Evolutionary conservation across 2,329 filamentous ascomycete genomes (phyloP), one percentile per base, ranked within the genome.

Genomic region (Pestalotiopsis sp.): DNA sequence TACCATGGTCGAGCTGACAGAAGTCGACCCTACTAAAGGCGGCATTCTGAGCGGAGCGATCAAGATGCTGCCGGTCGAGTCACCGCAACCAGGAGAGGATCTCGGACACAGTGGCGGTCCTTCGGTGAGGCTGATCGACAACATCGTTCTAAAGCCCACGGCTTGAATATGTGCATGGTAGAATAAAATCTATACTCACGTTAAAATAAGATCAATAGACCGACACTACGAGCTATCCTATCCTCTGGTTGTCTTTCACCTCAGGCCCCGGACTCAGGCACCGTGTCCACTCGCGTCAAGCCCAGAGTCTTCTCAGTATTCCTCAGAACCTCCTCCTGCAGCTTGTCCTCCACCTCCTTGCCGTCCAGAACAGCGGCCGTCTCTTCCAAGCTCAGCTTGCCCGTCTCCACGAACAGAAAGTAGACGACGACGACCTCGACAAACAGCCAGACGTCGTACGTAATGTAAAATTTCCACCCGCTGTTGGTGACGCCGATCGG

Each of bases 41-140:
- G 95, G 92, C 0, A 92, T 99, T 45, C 80, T 99, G 68, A 98
- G 95, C 78, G 94, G 93, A 3, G 96, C 96, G 0, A 84, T 99
- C 68, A 96, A 93, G 82, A 97, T 99, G 92, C 78, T 93, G 60
- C 92, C 94, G 0, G 83, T 97, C 1, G 93, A 97, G 77, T 86
- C 89, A 65, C 85, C 91, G 0, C 86, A 84, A 63, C 82, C 89
- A 5, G 92, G 87, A 0, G 95, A 98, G 79, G 90, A 94, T 72
- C 80, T 95, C 31, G 94, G 94, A 3, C 89, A 89, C 70, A 86
- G 88, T 67, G 91, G 90, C 3, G 91, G 91, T 1, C 93, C 93
- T 17, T 79, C 90, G 1, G 96, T 99, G 62, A 87, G 96, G 70
- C 83, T 99, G 80, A 98, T 99, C 78, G 96, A 99, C 78, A 99